Base-by-base conservation (phyloP, 2,329 filamentous ascomycete genomes). In the Botrytis cinerea region DNA sequence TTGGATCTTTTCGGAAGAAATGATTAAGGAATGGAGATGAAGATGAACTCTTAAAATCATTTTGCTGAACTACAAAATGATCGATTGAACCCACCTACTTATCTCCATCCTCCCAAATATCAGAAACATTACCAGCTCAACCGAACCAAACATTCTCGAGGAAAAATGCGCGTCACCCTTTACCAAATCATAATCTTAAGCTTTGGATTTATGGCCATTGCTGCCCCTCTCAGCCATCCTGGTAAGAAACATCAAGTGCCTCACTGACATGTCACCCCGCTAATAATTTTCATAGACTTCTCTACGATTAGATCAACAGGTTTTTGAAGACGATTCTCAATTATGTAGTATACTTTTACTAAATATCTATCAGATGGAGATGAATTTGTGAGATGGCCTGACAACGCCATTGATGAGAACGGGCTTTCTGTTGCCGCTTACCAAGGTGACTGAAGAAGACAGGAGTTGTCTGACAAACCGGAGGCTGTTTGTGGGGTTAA, bases 361-460 rank as follows among this genome's bases (percentile, higher is more conserved):
- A 22, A 71, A 16, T 6, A 5, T 8, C 25, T 20, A 5, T n/a
- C 32, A 71, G 69, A 71, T 48, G 43, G 57, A 2, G 69, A 71
- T 63, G 69, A 71, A 25, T 63, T 28, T 20, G 69, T 71, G 22
- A 63, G 22, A 46, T 71, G 69, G 69, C 69, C 69, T 22, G 69
- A 71, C 25, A 63, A 71, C n/a, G 8, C 7, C 18, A 38, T 63
- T 2, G 69, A 71, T 63, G 35, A 51, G 4, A 63, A 51, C 18
- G 69, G 69, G 10, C 40, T 71, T 2, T 10, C 25, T 1, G 59
- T 71, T 4, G 69, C 57, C 38, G 69, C 69, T 1, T 71, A 71
- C 61, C 22, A 67, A 22, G 46, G 22, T 5, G 46, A 54, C n/a
- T 40, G 5, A 4, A 22, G 25, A n/a, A 22, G 40, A 4, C 2